Evolutionary conservation across 345 rosid species (phyloP), one percentile per base, ranked within the genome.

Genomic region (Eucalyptus marginata): DNA sequence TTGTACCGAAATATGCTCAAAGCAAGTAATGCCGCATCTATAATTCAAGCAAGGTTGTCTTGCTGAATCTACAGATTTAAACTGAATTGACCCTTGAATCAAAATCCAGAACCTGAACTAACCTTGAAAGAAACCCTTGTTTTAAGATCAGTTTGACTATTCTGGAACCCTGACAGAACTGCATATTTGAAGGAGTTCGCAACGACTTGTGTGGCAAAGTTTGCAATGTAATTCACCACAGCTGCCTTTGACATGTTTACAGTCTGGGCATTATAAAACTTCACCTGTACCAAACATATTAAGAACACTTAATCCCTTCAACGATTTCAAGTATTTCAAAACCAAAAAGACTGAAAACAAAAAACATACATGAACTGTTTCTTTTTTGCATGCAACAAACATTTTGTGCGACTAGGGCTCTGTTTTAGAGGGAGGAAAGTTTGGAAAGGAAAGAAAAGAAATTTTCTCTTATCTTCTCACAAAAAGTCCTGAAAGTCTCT

Each of bases 61-160:
- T 20, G 83, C 15, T 40, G 29, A 40, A 76, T 22, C 47, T 40
- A 76, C 27, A 18, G 29, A 40, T 76, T 76, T 36, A 40, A 40
- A 40, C 47, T 20, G 83, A 20, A 40, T 18, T 20, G 83, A 76
- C 16, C 44, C 25, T 76, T 76, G 27, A 76, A 40, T 76, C 46
- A 40, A 76, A 6, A 76, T 76, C 83, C 83, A 76, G 47, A 76
- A 76, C 47, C 24, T 14, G 1, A 50, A 52, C 87, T 92, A 90
- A 96, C 99, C 98, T 94, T 96, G 93, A 96, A 97, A 40, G 99
- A 96, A 86, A 96, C 92, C 90, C 97, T 93, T 29, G 99, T 94
- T 90, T 93, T 87, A 68, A 94, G 95, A 94, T 96, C 96, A 87
- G 96, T 94, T 76, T 89, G 86, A 20, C 91, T 90, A 93, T 92